phyloP scores from a whole-genome alignment of 208 protist genomes.

The Vickermania spadyakhi region DNA sequence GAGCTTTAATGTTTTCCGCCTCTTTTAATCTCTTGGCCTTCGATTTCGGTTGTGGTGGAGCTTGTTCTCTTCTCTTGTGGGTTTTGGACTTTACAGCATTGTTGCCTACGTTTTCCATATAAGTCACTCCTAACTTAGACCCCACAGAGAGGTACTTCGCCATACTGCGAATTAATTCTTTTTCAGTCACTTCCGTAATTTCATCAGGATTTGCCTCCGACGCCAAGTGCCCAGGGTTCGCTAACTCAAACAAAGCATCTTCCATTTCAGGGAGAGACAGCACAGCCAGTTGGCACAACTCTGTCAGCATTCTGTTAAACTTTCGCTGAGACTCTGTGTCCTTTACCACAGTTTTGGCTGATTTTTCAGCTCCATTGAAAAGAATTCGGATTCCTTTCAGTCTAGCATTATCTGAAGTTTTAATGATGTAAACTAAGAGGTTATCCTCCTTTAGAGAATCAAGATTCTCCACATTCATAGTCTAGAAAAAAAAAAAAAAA shows the following conservation, averaged over 20 bases:
- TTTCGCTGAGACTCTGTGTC: constrained; percentile 62
- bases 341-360: constrained; percentile 43
- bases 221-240: constrained; percentile 29
- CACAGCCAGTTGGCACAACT: constrained; percentile 54
- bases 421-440: too few species aligned
- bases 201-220: constrained; percentile 15
- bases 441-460: too few species aligned
- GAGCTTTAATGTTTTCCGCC: too few species aligned
- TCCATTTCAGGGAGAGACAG: constrained; percentile 42
- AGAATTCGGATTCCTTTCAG: constrained; percentile 1
- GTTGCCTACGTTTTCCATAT: not conserved
- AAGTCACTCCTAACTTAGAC: not conserved
- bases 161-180: constrained; percentile 18
- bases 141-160: constrained; percentile 21
- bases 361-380: constrained; percentile 14
- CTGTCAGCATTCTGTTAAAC: constrained; percentile 58
- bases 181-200: constrained; percentile 30
- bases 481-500: too few species aligned
- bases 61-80: not conserved
- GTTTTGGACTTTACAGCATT: not conserved
- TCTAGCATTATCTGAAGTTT: not conserved
- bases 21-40: too few species aligned
- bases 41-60: too few species aligned
- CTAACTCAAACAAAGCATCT: constrained; percentile 51
- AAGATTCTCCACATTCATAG: too few species aligned